Evolutionary conservation across 805 yeast species (phyloP), one percentile per base, ranked within the genome.

Genomic region (Myxozyma udenii): DNA sequence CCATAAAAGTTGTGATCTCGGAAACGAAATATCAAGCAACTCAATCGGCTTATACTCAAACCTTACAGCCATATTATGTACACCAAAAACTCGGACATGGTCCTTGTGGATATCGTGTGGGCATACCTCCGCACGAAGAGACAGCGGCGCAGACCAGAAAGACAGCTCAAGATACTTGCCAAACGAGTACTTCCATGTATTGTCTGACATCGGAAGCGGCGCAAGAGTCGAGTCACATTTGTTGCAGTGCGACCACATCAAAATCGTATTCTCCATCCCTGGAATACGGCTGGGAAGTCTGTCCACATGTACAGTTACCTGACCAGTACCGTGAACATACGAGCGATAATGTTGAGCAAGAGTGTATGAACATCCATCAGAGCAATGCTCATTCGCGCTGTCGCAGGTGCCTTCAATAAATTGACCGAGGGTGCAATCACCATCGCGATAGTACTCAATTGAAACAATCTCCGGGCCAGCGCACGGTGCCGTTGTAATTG

Each of bases 241-340:
- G 51, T 84, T 86, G 67, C 99, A 93, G 59, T 78, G 81, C 65
- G 95, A 86, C 98, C 98, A 93, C 73, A 90, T 84, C 48, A 89
- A 70, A 38, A 95, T 81, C 11, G 83, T 81, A 64, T 84, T 78
- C 53, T 81, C 81, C 39, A 79, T 64, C 1, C 83, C 84, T 1
- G 85, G 81, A 1, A 81, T 64, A 14, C 78, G 72, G 24, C 82
- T 75, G 22, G 78, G 76, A 39, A 76, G 73, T 50, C 73, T 75
- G 63, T 87, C 95, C 21, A 88, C 76, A 14, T 80, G 75, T 35
- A 90, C 83, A 62, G 85, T 95, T 12, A 93, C 77, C 55, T 87
- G 84, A 1, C 91, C 95, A 39, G 77, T 72, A 0, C 95, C 96
- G 68, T 90, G 96, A 14, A 85, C 96, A 71, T 90, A 93, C 18